Base-by-base conservation (phyloP, 1,139 yeast species). In the Kodamaea derodonti region DNA sequence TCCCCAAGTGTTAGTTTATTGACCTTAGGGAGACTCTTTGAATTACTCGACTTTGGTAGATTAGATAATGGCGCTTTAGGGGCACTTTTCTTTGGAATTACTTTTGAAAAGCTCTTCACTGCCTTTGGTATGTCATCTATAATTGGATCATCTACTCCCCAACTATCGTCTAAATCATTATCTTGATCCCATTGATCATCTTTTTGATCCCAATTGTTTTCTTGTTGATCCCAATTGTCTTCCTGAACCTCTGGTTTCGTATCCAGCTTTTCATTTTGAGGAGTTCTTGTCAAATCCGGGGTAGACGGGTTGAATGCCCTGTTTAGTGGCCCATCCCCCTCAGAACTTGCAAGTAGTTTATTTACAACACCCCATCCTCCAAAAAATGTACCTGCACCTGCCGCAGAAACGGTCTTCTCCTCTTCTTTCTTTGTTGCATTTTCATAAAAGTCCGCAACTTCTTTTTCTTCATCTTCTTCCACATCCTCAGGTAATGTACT, bases 401-500 rank as follows among this genome's bases (percentile, higher is more conserved):
- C 23, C 18, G 37, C 13, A 2, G 34, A 17, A 3, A 20, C 25
- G 4, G 37, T 28, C 14, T 30, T 32, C 17, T 18, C 23, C 13
- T 32, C 34, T n/a, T 31, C 30, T 7, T 32, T 26, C 14, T 30
- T 27, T 3, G 60, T 59, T 1, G 65, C 59, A 41, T 48, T 44
- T 32, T 59, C 63, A 24, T 40, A 64, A 35, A 69, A 69, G 30
- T 65, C 47, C 3, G 42, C 42, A 27, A 52, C 58, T 27, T 46
- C 52, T 12, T 52, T 49, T 12, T 54, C 62, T 14, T 59, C 66
- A 34, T 64, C 70, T 24, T 67, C 72, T 23, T 65, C 73, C 26
- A 72, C 73, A 11, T 60, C 70, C 9, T 59, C 58, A 1, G 84
- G 79, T 37, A 84, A 58, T 3, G 65, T 56, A 1, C 67, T 59